phyloP scores from a whole-genome alignment of 352 stramenopile species.

The Phytophthora pseudosyringae region DNA sequence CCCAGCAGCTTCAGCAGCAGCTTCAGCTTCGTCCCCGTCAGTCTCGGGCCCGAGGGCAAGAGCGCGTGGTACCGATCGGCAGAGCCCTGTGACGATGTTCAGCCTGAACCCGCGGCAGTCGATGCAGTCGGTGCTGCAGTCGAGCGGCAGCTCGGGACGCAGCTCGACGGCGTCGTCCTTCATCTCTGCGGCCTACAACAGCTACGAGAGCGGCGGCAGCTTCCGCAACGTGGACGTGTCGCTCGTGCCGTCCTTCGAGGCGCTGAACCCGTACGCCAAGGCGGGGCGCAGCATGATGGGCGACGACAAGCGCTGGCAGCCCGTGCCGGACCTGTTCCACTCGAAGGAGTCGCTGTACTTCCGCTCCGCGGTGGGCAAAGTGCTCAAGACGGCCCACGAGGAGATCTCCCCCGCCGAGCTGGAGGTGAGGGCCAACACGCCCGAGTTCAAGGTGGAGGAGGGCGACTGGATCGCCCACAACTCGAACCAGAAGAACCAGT shows the following conservation, averaged over 20 bases:
- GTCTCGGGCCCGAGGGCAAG: conserved; percentile 5
- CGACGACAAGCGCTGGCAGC: conserved; percentile 78
- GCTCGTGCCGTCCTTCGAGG: conserved; percentile 71
- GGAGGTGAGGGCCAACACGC: conserved; percentile 89
- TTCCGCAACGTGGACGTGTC: conserved; percentile 52
- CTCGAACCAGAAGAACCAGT: conserved; percentile 77
- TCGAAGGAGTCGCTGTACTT: conserved; percentile 86
- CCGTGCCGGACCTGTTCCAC: conserved; percentile 73
- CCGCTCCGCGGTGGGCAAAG: conserved; percentile 70
- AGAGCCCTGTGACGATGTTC: conserved; percentile 40
- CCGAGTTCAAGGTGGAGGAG: conserved; percentile 87
- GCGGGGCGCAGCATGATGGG: conserved; percentile 44
- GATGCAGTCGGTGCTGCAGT: conserved; percentile 44
- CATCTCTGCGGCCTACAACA: conserved; percentile 45
- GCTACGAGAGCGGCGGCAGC: conserved; percentile 37
- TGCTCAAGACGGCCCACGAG: conserved; percentile 81
- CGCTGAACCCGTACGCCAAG: conserved; percentile 81
- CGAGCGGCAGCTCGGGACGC: conserved; percentile 17
- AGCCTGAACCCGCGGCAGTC: conserved; percentile 44
- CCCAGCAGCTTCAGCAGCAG: conserved; percentile 12
- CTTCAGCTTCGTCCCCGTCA: conserved; percentile 4
- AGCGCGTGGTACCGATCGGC: background rate
- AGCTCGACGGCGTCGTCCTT: conserved; percentile 39
- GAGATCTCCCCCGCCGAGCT: conserved; percentile 84
- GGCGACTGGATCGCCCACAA: conserved; percentile 89